These are phyloP conservation scores for Epichloe brachyelytri DNA, from an alignment of 2,329 filamentous ascomycete genomes.

Conservation along the genomic window DNA sequence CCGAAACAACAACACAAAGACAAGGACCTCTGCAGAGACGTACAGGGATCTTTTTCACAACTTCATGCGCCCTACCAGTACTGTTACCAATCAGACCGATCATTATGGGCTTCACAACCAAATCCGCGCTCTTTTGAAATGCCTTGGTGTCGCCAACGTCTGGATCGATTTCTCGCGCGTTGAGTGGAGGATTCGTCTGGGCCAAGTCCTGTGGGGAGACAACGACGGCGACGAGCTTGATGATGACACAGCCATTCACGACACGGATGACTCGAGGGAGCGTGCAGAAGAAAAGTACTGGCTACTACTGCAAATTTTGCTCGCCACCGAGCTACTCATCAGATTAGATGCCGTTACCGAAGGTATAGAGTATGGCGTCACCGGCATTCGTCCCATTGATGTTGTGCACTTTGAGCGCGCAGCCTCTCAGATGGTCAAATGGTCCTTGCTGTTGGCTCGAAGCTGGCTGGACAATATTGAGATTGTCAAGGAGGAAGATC, in stretches of 20 bases:
- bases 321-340: constrained; percentile 52
- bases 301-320: constrained; percentile 51
- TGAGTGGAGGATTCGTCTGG: constrained; percentile 61
- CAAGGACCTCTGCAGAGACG: constrained; percentile 40
- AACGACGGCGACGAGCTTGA: constrained; percentile 37
- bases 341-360: constrained; percentile 51
- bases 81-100: constrained; percentile 42
- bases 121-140: constrained; percentile 53
- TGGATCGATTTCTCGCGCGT: constrained; percentile 66
- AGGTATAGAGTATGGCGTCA: constrained; percentile 41
- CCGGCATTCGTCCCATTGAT: constrained; percentile 40
- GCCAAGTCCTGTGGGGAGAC: constrained; percentile 57
- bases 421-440: constrained; percentile 49
- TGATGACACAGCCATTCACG: constrained; percentile 38
- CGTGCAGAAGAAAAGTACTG: constrained; percentile 52
- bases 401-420: constrained; percentile 49
- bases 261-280: constrained; percentile 34
- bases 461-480: constrained; percentile 57
- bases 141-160: constrained; percentile 50
- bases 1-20: constrained; percentile 36
- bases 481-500: constrained; percentile 32
- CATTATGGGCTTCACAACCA: constrained; percentile 55
- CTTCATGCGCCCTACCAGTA: constrained; percentile 43
- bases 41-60: constrained; percentile 51
- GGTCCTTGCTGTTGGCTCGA: constrained; percentile 52